Conservation (phyloP, 2,329 filamentous ascomycete genomes). For the Ascochyta clinopodiicola region DNA sequence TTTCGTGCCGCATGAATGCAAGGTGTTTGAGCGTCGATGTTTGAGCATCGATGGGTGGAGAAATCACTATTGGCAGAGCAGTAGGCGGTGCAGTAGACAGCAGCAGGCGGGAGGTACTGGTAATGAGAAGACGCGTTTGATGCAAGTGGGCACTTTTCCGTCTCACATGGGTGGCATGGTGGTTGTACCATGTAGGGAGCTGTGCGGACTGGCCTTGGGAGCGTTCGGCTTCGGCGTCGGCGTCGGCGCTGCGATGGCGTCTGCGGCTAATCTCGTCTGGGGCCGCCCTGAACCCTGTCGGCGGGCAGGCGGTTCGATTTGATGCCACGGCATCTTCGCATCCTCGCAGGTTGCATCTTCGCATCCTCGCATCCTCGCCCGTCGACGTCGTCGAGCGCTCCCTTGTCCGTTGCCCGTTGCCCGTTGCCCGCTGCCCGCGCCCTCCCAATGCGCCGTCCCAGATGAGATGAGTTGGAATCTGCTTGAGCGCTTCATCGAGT, state of each 20-base stretch:
- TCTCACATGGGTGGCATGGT: neutral
- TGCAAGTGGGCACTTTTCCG: neutral
- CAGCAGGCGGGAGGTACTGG: neutral
- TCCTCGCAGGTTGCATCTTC: no score
- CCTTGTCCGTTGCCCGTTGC: constrained; percentile 1
- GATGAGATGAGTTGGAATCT: constrained; percentile 76
- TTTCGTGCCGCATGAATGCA: constrained; percentile 6
- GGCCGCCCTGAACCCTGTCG: constrained; percentile 9
- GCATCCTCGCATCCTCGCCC: neutral
- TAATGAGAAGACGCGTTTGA: constrained; percentile 2
- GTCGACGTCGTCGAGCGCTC: no score
- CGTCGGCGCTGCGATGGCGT: no score
- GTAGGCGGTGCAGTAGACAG: neutral
- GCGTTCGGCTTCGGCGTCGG: no score
- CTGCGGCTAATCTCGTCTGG: neutral
- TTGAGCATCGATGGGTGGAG: constrained; percentile 9
- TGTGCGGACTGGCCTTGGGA: no score
- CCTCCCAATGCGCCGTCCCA: constrained; percentile 48
- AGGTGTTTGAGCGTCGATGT: constrained; percentile 16
- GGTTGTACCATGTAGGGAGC: no score
- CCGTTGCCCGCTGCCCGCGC: neutral
- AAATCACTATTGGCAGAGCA: neutral
- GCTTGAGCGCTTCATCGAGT: constrained; percentile 89
- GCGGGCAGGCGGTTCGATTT: constrained; percentile 3
- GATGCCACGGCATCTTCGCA: constrained; percentile 13